A percentile compares a stretch with the other conserved stretches of the same genome.
phyloP scores from a whole-genome alignment of 805 yeast species.

The Scheffersomyces coipomensis region DNA sequence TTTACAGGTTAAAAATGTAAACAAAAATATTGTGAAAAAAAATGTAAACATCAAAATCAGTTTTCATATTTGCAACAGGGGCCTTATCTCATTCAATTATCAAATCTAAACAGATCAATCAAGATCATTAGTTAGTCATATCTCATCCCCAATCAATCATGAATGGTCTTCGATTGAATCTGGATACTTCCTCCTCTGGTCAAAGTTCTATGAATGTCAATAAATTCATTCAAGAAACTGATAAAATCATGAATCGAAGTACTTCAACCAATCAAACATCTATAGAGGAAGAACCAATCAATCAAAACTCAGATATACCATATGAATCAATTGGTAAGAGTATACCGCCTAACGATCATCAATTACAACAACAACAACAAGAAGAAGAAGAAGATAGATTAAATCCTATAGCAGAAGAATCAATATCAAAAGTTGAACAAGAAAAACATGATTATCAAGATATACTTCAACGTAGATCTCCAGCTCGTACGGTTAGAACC shows the following conservation, averaged over 20 bases:
- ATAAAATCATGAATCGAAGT: slow-evolving; percentile 8
- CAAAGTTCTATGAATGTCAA: slow-evolving; percentile 23
- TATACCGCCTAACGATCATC: slow-evolving; percentile 3
- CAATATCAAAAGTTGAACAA: slow-evolving; percentile 1
- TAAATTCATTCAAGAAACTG: slow-evolving; percentile 28
- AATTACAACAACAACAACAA: slow-evolving; percentile 5
- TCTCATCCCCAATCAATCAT: too few species aligned
- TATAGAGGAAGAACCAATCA: not conserved
- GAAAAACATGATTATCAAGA: slow-evolving; percentile 1
- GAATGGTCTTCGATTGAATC: too few species aligned
- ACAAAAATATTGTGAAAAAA: too few species aligned
- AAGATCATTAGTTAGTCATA: too few species aligned
- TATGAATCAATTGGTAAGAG: slow-evolving; percentile 1
- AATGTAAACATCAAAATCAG: too few species aligned
- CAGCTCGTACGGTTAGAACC: not conserved
- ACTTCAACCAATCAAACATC: slow-evolving; percentile 16
- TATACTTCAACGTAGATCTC: slow-evolving; percentile 4
- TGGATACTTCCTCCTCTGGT: slow-evolving; percentile 17
- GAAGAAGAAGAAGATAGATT: not conserved
- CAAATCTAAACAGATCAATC: too few species aligned
- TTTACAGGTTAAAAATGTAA: too few species aligned
- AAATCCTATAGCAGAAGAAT: not conserved
- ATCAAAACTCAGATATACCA: too few species aligned
- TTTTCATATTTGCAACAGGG: too few species aligned
- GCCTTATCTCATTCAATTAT: too few species aligned